These are phyloP conservation scores for Clitopilus passeckerianus DNA, from an alignment of 768 basidiomycete species.

Conservation along the genomic window DNA sequence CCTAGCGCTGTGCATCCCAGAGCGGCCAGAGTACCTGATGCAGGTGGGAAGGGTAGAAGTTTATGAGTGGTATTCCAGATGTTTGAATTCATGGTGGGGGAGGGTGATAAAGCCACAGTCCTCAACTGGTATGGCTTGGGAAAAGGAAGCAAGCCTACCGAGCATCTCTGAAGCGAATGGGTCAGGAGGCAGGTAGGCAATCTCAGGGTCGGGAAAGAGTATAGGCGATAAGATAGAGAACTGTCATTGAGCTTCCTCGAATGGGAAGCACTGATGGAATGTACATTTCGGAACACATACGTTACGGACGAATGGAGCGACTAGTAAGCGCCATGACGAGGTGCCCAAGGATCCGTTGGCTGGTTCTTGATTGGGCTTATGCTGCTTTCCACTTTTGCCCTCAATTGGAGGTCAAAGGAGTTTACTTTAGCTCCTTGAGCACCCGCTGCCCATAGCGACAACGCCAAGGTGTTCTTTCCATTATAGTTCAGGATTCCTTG, in stretches of 20 bases:
- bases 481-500: conserved; percentile 48
- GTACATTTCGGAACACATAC: not conserved
- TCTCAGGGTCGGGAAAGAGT: not conserved
- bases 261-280: not conserved
- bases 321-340: conserved; percentile 26
- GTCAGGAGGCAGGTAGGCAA: not conserved
- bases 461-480: conserved; percentile 40
- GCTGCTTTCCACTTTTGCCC: conserved; percentile 31
- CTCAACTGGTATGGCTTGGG: too few species aligned
- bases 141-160: not conserved
- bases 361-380: conserved; percentile 28
- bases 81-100: too few species aligned
- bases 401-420: conserved; percentile 31
- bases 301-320: not conserved
- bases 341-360: conserved; percentile 26
- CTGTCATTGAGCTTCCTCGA: not conserved
- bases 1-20: too few species aligned
- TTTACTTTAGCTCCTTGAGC: conserved; percentile 35
- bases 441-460: conserved; percentile 42
- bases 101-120: too few species aligned
- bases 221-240: not conserved
- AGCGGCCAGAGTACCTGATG: too few species aligned
- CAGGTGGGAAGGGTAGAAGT: too few species aligned
- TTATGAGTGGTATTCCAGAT: too few species aligned
- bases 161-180: not conserved